phyloP scores from a whole-genome alignment of 2,329 filamentous ascomycete genomes.

The Ceratocystis lukuohia region DNA sequence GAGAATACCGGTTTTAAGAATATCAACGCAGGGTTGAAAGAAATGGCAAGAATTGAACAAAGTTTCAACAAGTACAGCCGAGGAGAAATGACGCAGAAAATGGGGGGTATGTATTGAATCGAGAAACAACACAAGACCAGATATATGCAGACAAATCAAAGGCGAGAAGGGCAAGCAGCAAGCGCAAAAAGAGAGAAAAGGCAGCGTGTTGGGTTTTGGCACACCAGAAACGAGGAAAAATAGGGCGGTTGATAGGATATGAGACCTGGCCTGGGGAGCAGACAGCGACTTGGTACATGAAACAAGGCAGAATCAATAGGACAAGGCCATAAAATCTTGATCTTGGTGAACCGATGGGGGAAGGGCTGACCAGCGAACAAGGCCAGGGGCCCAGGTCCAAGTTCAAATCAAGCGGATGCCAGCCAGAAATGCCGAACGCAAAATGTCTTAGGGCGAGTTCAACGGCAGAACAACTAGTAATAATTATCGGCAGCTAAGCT shows the following conservation, averaged over 20 bases:
- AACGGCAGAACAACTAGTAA: not conserved
- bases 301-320: not conserved
- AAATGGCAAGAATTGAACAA: not conserved
- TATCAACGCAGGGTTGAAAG: not conserved
- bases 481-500: not conserved
- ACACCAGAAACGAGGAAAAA: not conserved
- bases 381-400: not conserved
- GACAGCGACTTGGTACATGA: not conserved
- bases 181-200: not conserved
- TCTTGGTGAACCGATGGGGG: not conserved
- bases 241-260: not conserved
- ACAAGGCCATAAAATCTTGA: conserved; percentile 1
- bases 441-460: not conserved
- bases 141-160: not conserved
- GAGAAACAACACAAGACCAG: not conserved
- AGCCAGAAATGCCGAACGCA: not conserved
- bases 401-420: not conserved
- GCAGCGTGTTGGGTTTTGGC: not conserved
- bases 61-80: not conserved
- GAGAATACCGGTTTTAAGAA: not conserved
- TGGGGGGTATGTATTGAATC: not conserved
- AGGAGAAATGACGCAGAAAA: not conserved
- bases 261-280: not conserved
- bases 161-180: not conserved
- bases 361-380: not conserved